Evolutionary conservation across 1,284 basidiomycete species (phyloP), one percentile per base, ranked within the genome.

Genomic region (Cryptococcus sp.): DNA sequence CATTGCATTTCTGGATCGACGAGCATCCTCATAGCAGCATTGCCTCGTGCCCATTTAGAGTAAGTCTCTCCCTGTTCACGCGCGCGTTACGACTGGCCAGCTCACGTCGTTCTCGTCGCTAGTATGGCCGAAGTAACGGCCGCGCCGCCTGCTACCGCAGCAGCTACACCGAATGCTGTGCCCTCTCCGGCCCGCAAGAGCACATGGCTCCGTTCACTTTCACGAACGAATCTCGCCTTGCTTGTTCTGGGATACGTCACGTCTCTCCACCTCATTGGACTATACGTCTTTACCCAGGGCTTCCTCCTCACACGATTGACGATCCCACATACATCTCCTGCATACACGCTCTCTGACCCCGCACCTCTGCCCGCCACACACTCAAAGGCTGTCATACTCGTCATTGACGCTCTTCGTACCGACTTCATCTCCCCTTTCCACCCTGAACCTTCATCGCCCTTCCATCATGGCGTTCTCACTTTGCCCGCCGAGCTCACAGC

Each of bases 381-480:
- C 79, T 83, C 83, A 64, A 86, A 89, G 65, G 88, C 90, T 8
- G 83, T 99, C 38, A 64, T 98, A 35, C 82, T 98, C 68, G 85
- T 98, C 59, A 90, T 99, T 64, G 96, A 99, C 76, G 86, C 96
- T 0, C 83, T 99, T 19, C 87, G 96, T 1, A 96, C 93, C 72
- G 95, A 99, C 80, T 99, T 98, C 75, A 81, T 99, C 54, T 85
- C 92, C 0, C 87, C 89, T 1, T 74, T 88, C 53, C 61, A 69
- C 55, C 70, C 71, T 17, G 84, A 85, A 1, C 88, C 85, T 13
- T 68, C 78, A 15, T 90, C 87, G 10, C 84, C 85, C 3, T 85
- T 86, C 74, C 88, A 93, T 73, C 93, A 97, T 75, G 85, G 90
- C 74, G 81, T 94, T 23, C 81, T 99, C 22, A 87, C 85, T 0